Evolutionary conservation across 495 filamentous ascomycete species (phyloP), one percentile per base, ranked within the genome.

Genomic region (Haplographium delicatum): DNA sequence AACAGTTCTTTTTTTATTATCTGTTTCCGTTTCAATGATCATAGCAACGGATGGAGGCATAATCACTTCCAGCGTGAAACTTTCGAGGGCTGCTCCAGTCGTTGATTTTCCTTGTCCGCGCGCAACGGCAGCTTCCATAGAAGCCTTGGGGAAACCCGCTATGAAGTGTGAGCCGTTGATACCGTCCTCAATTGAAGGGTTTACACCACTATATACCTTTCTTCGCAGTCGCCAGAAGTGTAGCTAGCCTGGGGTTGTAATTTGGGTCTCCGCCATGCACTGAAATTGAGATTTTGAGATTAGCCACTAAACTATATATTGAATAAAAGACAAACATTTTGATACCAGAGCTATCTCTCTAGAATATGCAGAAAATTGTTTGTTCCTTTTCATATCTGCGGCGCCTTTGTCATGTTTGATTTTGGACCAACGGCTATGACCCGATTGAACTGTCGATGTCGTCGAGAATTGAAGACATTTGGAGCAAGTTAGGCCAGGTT

Each of bases 381-480:
- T 57, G 47, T 65, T 78, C 60, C 79, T 85, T 56, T 72, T 72
- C 10, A 64, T 64, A 68, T 96, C 91, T 54, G 80, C 80, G 56
- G 81, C 84, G 31, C 79, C 87, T 66, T 99, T 99, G 68, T 91
- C 88, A 64, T 99, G 94, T 56, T 82, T 86, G 68, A 96, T 96
- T 55, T 91, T 93, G 28, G 88, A 87, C 93, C 93, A 99, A 63
- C 85, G 82, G 64, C 81, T 95, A 68, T 96, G 89, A 27, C 91
- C 90, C 37, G 86, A 86, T 25, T 67, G 66, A 5, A 72, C 54
- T 4, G 56, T 24, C 2, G 76, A 40, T 16, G 72, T 74, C 16
- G 74, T 74, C 24, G 74, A 71, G 62, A 91, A 84, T n/a, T n/a
- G n/a, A 18, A 67, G 61, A 53, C 72, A 78, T 65, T 61, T 60